Evolutionary conservation across 1,284 basidiomycete genomes (phyloP).

Genomic region (Mycena sp.): DNA sequence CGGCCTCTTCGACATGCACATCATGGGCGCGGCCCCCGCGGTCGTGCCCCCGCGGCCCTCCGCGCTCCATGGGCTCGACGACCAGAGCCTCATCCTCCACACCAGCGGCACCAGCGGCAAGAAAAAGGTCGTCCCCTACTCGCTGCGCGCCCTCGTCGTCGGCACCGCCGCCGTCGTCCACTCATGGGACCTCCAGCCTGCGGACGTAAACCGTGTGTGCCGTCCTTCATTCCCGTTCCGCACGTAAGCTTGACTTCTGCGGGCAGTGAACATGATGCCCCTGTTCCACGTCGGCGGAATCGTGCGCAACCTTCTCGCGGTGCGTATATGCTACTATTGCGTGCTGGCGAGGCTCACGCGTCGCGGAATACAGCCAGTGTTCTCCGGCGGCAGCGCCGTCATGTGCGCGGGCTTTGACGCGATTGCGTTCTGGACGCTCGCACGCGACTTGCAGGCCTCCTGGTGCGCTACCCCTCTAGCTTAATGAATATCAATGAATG

Average conservation of each 20-base stretch:
- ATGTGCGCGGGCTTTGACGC: constrained; percentile 70
- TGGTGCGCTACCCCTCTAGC: constrained; percentile 50
- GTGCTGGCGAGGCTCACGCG: too few relatives aligned
- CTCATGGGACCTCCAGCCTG: constrained; percentile 62
- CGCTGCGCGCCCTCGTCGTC: constrained; percentile 64
- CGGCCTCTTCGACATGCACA: constrained; percentile 51
- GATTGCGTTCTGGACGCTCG: constrained; percentile 66
- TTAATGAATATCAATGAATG: too few relatives aligned
- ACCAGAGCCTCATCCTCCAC: constrained; percentile 66
- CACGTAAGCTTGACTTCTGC: background rate
- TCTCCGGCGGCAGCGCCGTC: constrained; percentile 66
- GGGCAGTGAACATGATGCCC: constrained; percentile 70
- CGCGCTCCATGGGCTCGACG: constrained; percentile 48
- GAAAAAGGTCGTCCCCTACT: constrained; percentile 69
- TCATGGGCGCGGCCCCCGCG: constrained; percentile 38
- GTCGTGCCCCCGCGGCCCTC: constrained; percentile 36
- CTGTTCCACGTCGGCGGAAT: constrained; percentile 76
- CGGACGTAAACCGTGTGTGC: constrained; percentile 57
- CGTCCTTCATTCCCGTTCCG: constrained; percentile 17
- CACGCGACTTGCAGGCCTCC: constrained; percentile 54
- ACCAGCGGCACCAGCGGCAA: constrained; percentile 74
- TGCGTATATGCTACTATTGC: constrained; percentile 15
- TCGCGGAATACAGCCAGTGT: constrained; percentile 57
- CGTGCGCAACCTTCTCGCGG: constrained; percentile 67
- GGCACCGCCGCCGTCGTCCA: constrained; percentile 66